Conservation (phyloP, 768 basidiomycete genomes). For the Leccinum subtestaceum region DNA sequence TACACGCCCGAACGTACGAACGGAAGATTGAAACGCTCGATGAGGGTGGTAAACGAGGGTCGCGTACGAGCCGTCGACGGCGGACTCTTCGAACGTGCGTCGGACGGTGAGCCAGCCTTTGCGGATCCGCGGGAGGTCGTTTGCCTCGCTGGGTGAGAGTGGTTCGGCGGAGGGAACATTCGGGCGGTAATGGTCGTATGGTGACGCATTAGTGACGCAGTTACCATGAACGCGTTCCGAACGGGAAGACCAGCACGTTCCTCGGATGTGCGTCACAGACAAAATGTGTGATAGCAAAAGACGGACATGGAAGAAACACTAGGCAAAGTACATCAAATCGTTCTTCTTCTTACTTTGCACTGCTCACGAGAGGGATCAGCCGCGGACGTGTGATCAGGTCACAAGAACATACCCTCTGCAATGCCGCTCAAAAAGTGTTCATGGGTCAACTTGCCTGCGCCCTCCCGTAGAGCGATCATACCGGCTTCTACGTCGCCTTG, state of each 20-base stretch:
- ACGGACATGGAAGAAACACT: constrained; percentile 29
- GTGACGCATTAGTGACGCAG: neutral
- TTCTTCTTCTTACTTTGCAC: constrained; percentile 99
- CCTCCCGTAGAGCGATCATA: constrained; percentile 96
- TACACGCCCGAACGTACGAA: too few species aligned
- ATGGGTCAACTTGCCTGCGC: constrained; percentile 82
- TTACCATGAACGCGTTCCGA: too few species aligned
- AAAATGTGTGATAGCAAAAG: constrained; percentile 8
- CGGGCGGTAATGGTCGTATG: constrained; percentile 25
- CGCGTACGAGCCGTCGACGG: constrained; percentile 67
- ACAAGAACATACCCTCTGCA: constrained; percentile 62
- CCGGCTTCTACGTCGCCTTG: constrained; percentile 99
- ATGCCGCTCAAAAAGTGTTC: constrained; percentile 96
- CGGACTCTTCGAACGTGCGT: constrained; percentile 68
- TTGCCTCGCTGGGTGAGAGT: constrained; percentile 30
- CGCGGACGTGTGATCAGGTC: constrained; percentile 1
- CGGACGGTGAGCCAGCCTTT: constrained; percentile 85
- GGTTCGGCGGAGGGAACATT: constrained; percentile 24
- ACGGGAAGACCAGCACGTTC: neutral
- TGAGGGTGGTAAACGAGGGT: constrained; percentile 14
- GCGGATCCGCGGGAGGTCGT: constrained; percentile 62
- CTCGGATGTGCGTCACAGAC: neutral
- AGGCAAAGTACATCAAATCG: constrained; percentile 91
- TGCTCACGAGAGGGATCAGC: constrained; percentile 39
- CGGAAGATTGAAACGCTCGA: too few species aligned